Conservation (phyloP, 1,139 yeast species). For the Protomyces macrosporus region DNA sequence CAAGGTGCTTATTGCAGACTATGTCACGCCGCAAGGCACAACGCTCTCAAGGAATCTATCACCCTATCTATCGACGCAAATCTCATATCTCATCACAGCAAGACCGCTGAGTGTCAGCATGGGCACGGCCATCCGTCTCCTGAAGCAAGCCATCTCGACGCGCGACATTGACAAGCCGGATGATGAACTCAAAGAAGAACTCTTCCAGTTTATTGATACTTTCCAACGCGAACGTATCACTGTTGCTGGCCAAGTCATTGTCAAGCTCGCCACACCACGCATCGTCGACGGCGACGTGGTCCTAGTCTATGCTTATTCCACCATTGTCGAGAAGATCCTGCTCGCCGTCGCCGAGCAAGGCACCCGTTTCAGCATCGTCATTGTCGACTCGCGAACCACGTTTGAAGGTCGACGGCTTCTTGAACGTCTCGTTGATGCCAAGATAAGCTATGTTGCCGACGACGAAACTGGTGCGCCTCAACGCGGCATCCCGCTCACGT, state of each 20-base stretch:
- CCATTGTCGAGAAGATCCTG: constrained; percentile 72
- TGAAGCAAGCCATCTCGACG: constrained; percentile 85
- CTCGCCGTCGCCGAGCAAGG: constrained; percentile 61
- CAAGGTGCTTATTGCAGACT: constrained; percentile 70
- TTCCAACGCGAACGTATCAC: constrained; percentile 82
- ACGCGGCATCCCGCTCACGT: constrained; percentile 58
- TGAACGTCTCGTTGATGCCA: constrained; percentile 50
- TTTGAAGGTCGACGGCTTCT: constrained; percentile 87
- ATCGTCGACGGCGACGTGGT: constrained; percentile 73
- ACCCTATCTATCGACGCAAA: constrained; percentile 85
- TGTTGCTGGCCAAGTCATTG: constrained; percentile 75
- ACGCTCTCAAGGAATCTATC: constrained; percentile 85
- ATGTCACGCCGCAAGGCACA: constrained; percentile 77
- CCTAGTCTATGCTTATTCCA: constrained; percentile 82
- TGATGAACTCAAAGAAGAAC: constrained; percentile 60
- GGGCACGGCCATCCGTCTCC: constrained; percentile 98
- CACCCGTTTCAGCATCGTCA: constrained; percentile 70
- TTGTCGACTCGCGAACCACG: constrained; percentile 92
- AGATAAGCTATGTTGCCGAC: background rate
- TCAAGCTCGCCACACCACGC: constrained; percentile 72
- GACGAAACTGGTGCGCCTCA: background rate
- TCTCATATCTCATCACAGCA: constrained; percentile 84
- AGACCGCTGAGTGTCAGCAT: constrained; percentile 88
- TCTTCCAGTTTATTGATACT: constrained; percentile 65
- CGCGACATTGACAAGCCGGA: constrained; percentile 65